Evolutionary conservation across 345 rosid genomes (phyloP).

Genomic region (Linum usitatissimum): DNA sequence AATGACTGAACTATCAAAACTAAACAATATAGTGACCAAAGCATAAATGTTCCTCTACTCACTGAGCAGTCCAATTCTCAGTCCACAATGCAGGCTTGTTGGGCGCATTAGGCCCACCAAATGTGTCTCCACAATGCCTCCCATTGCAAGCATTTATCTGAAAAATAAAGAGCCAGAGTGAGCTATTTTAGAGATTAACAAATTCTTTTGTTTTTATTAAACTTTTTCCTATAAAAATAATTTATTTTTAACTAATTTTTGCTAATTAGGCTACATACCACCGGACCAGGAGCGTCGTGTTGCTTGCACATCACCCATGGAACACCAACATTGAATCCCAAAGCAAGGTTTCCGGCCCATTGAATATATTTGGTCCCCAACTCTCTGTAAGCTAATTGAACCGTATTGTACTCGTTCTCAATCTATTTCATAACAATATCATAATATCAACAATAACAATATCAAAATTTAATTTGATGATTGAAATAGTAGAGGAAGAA

Average conservation of each 20-base stretch:
- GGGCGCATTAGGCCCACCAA: conserved; percentile 70
- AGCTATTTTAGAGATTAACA: too few relatives aligned
- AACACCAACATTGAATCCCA: conserved; percentile 42
- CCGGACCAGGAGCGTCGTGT: conserved; percentile 65
- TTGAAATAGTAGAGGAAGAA: too few relatives aligned
- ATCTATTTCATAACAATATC: conserved; percentile 31
- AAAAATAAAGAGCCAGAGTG: neutral
- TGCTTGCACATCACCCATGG: conserved; percentile 99
- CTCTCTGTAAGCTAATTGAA: conserved; percentile 53
- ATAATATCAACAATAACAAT: too few relatives aligned
- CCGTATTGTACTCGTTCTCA: conserved; percentile 78
- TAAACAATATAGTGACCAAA: too few relatives aligned
- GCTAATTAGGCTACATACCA: conserved; percentile 29
- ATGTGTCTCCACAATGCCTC: conserved; percentile 97
- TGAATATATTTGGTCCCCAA: conserved; percentile 52
- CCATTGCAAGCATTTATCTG: conserved; percentile 96
- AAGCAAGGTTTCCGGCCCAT: conserved; percentile 65
- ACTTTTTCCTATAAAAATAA: too few relatives aligned
- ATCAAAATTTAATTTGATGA: neutral
- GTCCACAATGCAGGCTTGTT: conserved; percentile 86
- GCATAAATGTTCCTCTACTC: conserved; percentile 13
- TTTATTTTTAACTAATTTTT: too few relatives aligned
- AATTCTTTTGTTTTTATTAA: too few relatives aligned
- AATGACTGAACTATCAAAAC: too few relatives aligned
- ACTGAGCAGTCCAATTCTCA: conserved; percentile 98